Conservation (phyloP, 208 protist genomes). For the Chromosphaera perkinsii region DNA sequence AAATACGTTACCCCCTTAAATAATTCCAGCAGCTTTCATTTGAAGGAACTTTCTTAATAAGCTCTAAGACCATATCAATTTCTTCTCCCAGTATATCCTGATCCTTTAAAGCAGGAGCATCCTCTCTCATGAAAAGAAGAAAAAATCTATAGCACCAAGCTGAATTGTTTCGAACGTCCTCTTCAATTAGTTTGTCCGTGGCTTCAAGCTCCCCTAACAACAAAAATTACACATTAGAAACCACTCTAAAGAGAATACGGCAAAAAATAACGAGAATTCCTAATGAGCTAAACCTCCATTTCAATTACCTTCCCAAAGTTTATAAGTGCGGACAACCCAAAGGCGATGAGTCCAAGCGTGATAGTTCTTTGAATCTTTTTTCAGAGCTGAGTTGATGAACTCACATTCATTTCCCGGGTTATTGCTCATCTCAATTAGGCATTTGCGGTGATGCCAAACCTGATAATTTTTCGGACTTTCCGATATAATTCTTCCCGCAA, state of each 20-base stretch:
- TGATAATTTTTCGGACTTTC: slow-evolving; percentile 71
- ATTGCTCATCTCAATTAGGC: slow-evolving; percentile 46
- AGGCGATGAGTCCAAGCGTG: slow-evolving; percentile 74
- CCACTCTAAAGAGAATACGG: slow-evolving; percentile 9
- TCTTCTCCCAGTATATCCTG: slow-evolving; percentile 42
- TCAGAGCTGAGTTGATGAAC: slow-evolving; percentile 52
- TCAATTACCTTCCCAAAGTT: background rate
- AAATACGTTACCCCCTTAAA: no score
- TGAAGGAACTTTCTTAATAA: slow-evolving; percentile 46
- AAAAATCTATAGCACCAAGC: slow-evolving; percentile 70
- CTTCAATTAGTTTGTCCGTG: slow-evolving; percentile 49
- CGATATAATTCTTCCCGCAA: slow-evolving; percentile 29
- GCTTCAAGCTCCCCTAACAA: slow-evolving; percentile 30
- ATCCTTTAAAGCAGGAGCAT: background rate
- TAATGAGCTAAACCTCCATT: background rate
- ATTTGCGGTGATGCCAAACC: slow-evolving; percentile 64
- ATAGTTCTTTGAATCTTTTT: slow-evolving; percentile 79
- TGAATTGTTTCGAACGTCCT: slow-evolving; percentile 74
- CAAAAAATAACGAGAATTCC: slow-evolving; percentile 4
- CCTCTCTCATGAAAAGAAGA: background rate
- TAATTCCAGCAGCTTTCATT: slow-evolving; percentile 65
- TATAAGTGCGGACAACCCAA: slow-evolving; percentile 19
- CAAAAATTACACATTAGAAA: background rate
- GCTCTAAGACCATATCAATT: slow-evolving; percentile 33
- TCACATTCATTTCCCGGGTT: slow-evolving; percentile 51